Conservation (phyloP, 495 filamentous ascomycete species). For the Trichocladium uniseriatum region DNA sequence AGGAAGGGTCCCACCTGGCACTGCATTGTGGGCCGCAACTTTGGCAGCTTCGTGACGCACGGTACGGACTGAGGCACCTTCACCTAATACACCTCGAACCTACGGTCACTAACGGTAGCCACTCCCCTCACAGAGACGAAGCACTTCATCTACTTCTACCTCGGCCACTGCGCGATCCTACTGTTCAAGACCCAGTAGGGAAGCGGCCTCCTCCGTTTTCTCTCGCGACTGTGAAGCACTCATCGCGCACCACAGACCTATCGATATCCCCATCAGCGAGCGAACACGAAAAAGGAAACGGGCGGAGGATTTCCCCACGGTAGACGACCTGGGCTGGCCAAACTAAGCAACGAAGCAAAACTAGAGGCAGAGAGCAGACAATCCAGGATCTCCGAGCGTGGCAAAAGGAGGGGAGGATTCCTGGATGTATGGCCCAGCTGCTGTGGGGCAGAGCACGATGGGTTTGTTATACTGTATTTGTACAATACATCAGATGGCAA, state of each 20-base stretch:
- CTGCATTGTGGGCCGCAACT: constrained; percentile 97
- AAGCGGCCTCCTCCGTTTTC: constrained; percentile 22
- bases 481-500: too few species aligned
- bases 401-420: background rate
- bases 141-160: constrained; percentile 99
- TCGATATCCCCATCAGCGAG: background rate
- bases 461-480: too few species aligned
- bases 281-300: constrained; percentile 6
- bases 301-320: constrained; percentile 4
- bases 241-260: background rate
- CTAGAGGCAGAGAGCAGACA: background rate
- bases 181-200: constrained; percentile 96
- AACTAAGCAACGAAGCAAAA: background rate
- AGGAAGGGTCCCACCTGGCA: constrained; percentile 95
- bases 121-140: constrained; percentile 67
- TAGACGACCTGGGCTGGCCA: background rate
- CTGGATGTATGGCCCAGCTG: background rate
- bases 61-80: constrained; percentile 44
- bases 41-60: constrained; percentile 97
- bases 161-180: constrained; percentile 95
- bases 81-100: background rate
- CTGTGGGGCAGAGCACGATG: too few species aligned
- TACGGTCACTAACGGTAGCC: background rate
- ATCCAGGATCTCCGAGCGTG: background rate
- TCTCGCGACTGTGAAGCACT: constrained; percentile 15